Base-by-base conservation (phyloP, 306 rosid genomes). In the Cicer chorassanicum region DNA sequence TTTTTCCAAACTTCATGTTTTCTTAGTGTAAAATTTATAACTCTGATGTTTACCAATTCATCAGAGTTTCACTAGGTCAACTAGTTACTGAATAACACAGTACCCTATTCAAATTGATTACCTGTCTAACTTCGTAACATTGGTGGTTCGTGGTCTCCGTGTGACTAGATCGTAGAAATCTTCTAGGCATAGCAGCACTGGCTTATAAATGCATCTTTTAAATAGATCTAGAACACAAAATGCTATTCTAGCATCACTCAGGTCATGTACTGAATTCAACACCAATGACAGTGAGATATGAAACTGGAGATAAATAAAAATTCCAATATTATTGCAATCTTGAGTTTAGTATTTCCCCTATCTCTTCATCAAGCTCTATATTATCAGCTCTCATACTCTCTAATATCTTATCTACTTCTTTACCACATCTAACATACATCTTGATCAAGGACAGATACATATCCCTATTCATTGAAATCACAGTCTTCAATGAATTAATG, bases 361-460 rank as follows among this genome's bases (percentile, higher is more conserved):
- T 70, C 71, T 87, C 93, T 60, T 85, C 81, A 73, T 84, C 84
- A 11, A 74, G 56, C 40, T 76, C 83, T 63, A 88, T 74, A 12
- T 82, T 42, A 65, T 86, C 86, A 70, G 13, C 76, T 80, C 63
- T 81, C 87, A 88, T 82, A 48, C 65, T 76, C 79, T 82, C 78
- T 59, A 87, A 68, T 61, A 84, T 65, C 68, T 72, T 81, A 68
- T 78, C 83, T 12, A 78, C 82, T 44, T 78, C 85, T 74, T 73
- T 82, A 54, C 86, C 92, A 38, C 73, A 15, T 82, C 81, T 84
- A 38, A 65, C 78, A 65, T 82, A 76, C 29, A 70, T 77, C 88
- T 67, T 84, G 65, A 81, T 67, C 86, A 84, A 82, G 11, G 78
- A 76, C 57, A 82, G 68, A 84, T 88, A 84, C 83, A 84, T 88